Base-by-base conservation (phyloP, 1,139 yeast species). In the Scheffersomyces insectosa region DNA sequence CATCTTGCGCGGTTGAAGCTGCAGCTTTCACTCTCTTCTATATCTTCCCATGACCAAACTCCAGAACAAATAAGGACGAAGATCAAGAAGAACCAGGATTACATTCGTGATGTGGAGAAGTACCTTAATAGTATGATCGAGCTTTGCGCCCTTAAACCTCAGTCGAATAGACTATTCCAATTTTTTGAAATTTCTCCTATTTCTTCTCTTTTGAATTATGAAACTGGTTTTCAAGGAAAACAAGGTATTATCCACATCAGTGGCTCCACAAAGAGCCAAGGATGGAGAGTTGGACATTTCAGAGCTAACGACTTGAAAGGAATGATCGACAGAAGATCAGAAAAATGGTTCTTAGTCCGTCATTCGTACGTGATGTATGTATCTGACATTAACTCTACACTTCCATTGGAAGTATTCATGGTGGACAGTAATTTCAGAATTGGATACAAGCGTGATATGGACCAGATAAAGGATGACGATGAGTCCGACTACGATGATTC, bases 221-320 rank as follows among this genome's bases (percentile, higher is more conserved):
- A 93, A 61, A 80, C 82, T 20, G 87, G 90, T 0, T 86, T 75
- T 56, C 82, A 80, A 45, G 96, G 99, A 2, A 93, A 91, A 56
- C 97, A 93, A 65, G 99, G 99, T 4, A 79, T 82, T 41, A 67
- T 93, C 44, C 82, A 87, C 47, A 79, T 90, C 37, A 82, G 91
- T 15, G 85, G 97, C 0, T 80, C 90, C 1, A 93, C 98, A 0
- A 82, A 81, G 48, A 76, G 90, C 1, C 96, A 88, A 62, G 98
- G 98, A 2, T 93, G 99, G 99, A 76, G 96, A 57, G 97, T 91
- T 11, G 88, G 95, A 5, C 97, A 91, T 60, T 82, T 89, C 66
- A 82, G 79, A 49, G 83, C 89, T 8, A 81, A 82, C 50, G 97
- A 89, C 57, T 71, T 89, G 54, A 81, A 79, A 53, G 89, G 85